Evolutionary conservation across 495 filamentous ascomycete genomes (phyloP).

Genomic region (Aspergillus bertholletiae): DNA sequence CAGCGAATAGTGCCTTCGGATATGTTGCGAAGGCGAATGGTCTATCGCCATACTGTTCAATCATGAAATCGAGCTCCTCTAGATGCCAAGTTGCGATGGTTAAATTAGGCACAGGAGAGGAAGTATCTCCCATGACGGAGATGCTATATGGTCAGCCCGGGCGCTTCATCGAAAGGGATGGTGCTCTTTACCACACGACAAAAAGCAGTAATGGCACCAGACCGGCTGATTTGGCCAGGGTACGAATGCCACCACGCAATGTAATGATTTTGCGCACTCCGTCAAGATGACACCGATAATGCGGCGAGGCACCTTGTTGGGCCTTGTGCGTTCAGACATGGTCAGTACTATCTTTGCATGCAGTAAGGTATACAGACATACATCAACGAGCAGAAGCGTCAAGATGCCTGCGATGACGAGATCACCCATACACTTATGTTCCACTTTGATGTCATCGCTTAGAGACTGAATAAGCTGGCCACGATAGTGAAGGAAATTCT

Average conservation of each 20-base stretch:
- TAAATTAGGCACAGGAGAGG: background rate
- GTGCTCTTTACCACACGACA: constrained; percentile 17
- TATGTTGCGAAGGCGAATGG: background rate
- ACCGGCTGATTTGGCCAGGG: background rate
- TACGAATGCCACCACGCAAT: constrained; percentile 23
- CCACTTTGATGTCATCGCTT: constrained; percentile 20
- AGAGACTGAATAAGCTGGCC: constrained; percentile 30
- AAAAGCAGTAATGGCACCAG: constrained; percentile 22
- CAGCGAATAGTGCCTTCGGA: constrained; percentile 1
- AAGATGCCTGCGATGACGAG: constrained; percentile 18
- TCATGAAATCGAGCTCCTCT: background rate
- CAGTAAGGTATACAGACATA: background rate
- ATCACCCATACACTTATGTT: constrained; percentile 19
- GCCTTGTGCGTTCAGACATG: constrained; percentile 11
- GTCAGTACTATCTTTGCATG: background rate
- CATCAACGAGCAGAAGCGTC: constrained; percentile 7
- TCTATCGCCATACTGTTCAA: background rate
- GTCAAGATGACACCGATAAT: constrained; percentile 31
- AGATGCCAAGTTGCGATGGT: background rate
- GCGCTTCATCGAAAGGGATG: background rate
- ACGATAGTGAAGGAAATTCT: constrained; percentile 27
- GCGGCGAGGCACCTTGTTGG: constrained; percentile 22
- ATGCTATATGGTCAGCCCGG: background rate
- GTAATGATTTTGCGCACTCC: constrained; percentile 22
- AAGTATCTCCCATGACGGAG: background rate